These are phyloP conservation scores for Penicillium roqueforti DNA, from an alignment of 495 filamentous ascomycete genomes.

Conservation along the genomic window DNA sequence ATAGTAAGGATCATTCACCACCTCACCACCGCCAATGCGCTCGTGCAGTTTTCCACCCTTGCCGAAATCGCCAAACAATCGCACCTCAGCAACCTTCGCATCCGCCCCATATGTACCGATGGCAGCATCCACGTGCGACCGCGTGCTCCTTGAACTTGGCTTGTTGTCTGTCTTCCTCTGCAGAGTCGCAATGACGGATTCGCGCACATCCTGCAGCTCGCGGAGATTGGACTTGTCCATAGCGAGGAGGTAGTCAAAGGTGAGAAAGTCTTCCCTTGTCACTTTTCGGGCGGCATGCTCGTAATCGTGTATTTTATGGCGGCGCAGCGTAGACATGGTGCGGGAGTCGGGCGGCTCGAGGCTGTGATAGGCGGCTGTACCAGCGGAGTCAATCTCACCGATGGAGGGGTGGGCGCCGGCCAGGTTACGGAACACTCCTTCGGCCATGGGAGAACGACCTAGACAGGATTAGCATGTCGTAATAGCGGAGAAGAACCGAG, in stretches of 20 bases:
- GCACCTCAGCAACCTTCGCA: conserved; percentile 51
- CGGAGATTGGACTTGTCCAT: conserved; percentile 87
- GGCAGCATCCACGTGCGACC: conserved; percentile 26
- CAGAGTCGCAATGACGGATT: conserved; percentile 49
- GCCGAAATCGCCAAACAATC: conserved; percentile 82
- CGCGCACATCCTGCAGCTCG: conserved; percentile 58
- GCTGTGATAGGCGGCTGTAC: conserved; percentile 80
- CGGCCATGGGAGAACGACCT: conserved; percentile 86
- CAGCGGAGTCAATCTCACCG: conserved; percentile 75
- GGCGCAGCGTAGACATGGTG: conserved; percentile 74
- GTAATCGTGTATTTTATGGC: conserved; percentile 72
- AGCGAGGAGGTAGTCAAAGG: conserved; percentile 88
- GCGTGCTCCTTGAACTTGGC: conserved; percentile 24
- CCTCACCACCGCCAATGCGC: conserved; percentile 64
- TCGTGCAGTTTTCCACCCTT: conserved; percentile 65
- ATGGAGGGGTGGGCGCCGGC: conserved; percentile 58
- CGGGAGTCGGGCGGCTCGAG: conserved; percentile 72
- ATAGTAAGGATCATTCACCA: conserved; percentile 91
- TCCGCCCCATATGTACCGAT: conserved; percentile 29
- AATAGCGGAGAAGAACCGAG: conserved; percentile 3
- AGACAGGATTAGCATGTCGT: conserved; percentile 4
- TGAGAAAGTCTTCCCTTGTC: conserved; percentile 63
- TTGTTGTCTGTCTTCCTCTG: conserved; percentile 28
- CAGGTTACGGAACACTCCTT: conserved; percentile 80
- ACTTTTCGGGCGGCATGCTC: conserved; percentile 75